Percentiles rank a stretch among this genome's conserved stretches.
Conservation (phyloP, 129 eudicot genomes). For the Deinandra increscens region DNA sequence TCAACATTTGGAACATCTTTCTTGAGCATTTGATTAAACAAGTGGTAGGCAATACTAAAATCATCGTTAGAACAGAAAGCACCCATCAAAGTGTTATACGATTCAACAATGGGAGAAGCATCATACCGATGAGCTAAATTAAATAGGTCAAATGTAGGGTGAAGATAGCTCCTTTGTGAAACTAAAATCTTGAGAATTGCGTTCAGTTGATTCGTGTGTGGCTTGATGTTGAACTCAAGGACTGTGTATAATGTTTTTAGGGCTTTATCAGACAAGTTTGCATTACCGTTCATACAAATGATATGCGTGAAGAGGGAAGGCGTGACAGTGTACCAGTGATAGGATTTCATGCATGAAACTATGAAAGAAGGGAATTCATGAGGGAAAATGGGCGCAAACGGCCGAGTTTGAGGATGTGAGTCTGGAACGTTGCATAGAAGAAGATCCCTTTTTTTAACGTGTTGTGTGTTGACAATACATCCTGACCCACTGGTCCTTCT, state of each 20-base stretch:
- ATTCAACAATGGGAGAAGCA: slow-evolving; percentile 53
- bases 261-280: slow-evolving; percentile 61
- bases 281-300: slow-evolving; percentile 63
- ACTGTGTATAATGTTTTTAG: slow-evolving; percentile 62
- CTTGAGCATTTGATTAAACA: slow-evolving; percentile 76
- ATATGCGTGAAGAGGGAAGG: slow-evolving; percentile 68
- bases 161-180: slow-evolving; percentile 26
- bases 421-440: slow-evolving; percentile 41
- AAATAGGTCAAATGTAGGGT: slow-evolving; percentile 59
- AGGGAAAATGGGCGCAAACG: slow-evolving; percentile 62
- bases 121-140: slow-evolving; percentile 48
- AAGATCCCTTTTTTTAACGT: too few relatives aligned
- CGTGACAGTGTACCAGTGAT: slow-evolving; percentile 31
- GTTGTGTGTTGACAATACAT: too few relatives aligned
- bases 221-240: slow-evolving; percentile 60
- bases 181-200: slow-evolving; percentile 52
- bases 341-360: slow-evolving; percentile 38
- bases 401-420: slow-evolving; percentile 76
- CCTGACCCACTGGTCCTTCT: too few relatives aligned
- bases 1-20: slow-evolving; percentile 72
- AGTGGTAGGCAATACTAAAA: slow-evolving; percentile 58
- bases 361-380: slow-evolving; percentile 51
- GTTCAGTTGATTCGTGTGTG: slow-evolving; percentile 55
- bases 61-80: slow-evolving; percentile 58
- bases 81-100: slow-evolving; percentile 72